Evolutionary conservation across 148 eudicot species (phyloP).

Genomic region (Camellia japonica): DNA sequence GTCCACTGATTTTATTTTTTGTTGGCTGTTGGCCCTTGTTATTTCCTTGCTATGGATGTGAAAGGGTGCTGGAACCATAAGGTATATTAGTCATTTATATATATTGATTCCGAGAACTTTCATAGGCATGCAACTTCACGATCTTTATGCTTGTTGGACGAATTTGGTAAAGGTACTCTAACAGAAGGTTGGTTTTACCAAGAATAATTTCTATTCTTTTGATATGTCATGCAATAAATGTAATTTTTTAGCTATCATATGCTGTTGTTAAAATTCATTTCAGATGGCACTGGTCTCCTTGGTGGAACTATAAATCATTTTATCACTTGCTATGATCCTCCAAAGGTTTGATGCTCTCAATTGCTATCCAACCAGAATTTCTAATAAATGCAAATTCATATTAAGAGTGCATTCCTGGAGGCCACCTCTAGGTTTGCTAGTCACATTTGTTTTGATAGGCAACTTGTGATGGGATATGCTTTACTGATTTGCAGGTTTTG

Average conservation of each 20-base stretch:
- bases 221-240: constrained; percentile 9
- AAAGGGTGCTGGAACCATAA: background rate
- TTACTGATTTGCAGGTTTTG: constrained; percentile 58
- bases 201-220: constrained; percentile 1
- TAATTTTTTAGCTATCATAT: background rate
- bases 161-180: constrained; percentile 97
- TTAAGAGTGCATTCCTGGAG: background rate
- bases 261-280: constrained; percentile 24
- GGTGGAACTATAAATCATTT: constrained; percentile 89
- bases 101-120: constrained; percentile 16
- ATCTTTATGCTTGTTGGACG: constrained; percentile 90
- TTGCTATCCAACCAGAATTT: background rate
- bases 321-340: constrained; percentile 62
- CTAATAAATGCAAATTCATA: background rate
- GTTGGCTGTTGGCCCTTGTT: background rate
- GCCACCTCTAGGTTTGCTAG: background rate
- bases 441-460: constrained; percentile 3
- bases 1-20: background rate
- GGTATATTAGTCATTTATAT: background rate
- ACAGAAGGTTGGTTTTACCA: constrained; percentile 63
- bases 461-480: background rate
- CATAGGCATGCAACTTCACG: constrained; percentile 78
- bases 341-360: constrained; percentile 57
- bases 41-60: background rate
- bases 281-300: constrained; percentile 98